A percentile compares a stretch with the other conserved stretches of the same genome.
phyloP scores from a whole-genome alignment of 495 filamentous ascomycete species.

The Trichocladium antarcticum region DNA sequence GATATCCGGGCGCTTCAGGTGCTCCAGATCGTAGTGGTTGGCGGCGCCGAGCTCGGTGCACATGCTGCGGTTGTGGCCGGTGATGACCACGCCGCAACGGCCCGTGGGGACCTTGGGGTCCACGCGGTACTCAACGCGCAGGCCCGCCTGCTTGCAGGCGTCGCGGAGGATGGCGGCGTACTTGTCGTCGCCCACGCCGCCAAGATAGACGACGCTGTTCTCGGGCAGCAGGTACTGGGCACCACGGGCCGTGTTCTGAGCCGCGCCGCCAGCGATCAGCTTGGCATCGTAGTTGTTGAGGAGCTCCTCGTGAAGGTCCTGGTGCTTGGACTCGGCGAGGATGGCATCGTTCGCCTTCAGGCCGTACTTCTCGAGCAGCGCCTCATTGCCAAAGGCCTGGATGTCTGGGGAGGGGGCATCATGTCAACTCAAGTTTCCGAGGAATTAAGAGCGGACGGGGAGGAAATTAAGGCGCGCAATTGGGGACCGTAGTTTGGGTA shows the following conservation, averaged over 20 bases:
- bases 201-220: conserved; percentile 81
- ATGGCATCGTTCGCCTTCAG: conserved; percentile 96
- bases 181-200: conserved; percentile 85
- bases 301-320: conserved; percentile 82
- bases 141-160: conserved; percentile 65
- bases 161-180: conserved; percentile 75
- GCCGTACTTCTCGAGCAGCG: conserved; percentile 79
- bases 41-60: conserved; percentile 93
- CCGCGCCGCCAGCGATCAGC: conserved; percentile 90
- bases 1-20: conserved; percentile 80
- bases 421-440: background rate
- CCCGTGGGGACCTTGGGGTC: conserved; percentile 74
- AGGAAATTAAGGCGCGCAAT: conserved; percentile 2
- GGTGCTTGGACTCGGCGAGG: conserved; percentile 84
- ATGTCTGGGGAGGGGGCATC: conserved; percentile 52
- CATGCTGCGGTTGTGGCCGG: conserved; percentile 83
- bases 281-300: conserved; percentile 77
- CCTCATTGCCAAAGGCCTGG: conserved; percentile 70
- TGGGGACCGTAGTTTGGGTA: conserved; percentile 11
- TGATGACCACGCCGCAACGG: conserved; percentile 93
- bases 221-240: conserved; percentile 90
- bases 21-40: conserved; percentile 91
- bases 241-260: conserved; percentile 95
- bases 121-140: conserved; percentile 86
- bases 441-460: background rate